Percentiles rank a stretch among this genome's conserved stretches.
phyloP scores from a whole-genome alignment of 305 asterid species.

The Withania somnifera region DNA sequence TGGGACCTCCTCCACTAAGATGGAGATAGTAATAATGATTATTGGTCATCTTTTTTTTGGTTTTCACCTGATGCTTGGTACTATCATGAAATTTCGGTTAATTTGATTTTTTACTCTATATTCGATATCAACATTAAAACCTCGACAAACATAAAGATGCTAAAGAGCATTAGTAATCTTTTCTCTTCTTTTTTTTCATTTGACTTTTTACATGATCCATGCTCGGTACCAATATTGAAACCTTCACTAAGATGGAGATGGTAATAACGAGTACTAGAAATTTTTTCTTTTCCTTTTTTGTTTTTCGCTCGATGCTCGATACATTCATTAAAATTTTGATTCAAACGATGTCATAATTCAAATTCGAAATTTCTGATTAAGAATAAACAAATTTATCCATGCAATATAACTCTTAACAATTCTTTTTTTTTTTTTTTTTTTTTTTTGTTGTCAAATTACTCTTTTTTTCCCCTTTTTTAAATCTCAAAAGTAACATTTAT shows the following conservation, averaged over 20 bases:
- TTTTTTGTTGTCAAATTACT: background rate
- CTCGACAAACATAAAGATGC: slow-evolving; percentile 47
- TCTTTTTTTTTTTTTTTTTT: background rate
- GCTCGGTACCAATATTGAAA: background rate
- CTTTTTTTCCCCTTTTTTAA: background rate
- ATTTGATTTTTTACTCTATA: background rate
- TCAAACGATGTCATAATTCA: too few relatives aligned
- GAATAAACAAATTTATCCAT: background rate
- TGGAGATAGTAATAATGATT: too few relatives aligned
- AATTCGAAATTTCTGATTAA: background rate
- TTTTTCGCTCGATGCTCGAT: background rate
- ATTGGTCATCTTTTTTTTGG: too few relatives aligned
- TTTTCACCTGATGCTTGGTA: too few relatives aligned
- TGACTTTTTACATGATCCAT: background rate
- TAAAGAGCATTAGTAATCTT: background rate
- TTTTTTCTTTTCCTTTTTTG: background rate
- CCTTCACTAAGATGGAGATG: slow-evolving; percentile 34
- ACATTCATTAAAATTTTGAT: background rate
- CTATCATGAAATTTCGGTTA: too few relatives aligned
- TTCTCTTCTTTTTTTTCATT: background rate
- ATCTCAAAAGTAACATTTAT: background rate
- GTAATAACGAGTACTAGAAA: background rate
- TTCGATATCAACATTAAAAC: too few relatives aligned
- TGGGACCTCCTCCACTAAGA: too few relatives aligned
- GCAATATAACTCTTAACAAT: background rate